Evolutionary conservation across 2,329 filamentous ascomycete species (phyloP), one percentile per base, ranked within the genome.

Genomic region (Clonostachys rhizophaga): DNA sequence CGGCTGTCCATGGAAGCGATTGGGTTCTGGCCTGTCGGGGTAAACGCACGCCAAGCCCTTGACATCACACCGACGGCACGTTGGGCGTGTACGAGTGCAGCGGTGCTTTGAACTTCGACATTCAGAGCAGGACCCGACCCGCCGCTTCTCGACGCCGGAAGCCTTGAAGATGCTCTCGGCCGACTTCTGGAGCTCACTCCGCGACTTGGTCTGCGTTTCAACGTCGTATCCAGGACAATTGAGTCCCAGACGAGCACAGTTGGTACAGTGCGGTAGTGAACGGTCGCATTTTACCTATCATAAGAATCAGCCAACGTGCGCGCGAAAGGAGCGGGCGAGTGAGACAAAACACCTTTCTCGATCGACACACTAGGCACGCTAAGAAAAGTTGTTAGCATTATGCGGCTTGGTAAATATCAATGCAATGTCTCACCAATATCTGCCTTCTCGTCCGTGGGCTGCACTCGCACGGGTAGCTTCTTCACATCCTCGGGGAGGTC

Each of bases 161-260:
- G 52, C 55, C 17, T 49, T 50, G 48, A 60, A 62, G 45, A 62
- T 60, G 48, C 55, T 52, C 24, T 59, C 52, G 37, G 57, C 53
- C 5, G 54, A 54, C 41, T 55, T 52, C 35, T 54, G 50, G 13
- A 58, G 49, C 44, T 57, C 53, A 9, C 50, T 52, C 34, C 54
- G 48, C 8, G 57, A 54, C 24, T 54, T 54, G 36, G 50, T 49
- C 34, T 50, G 49, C 39, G 44, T 51, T 24, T 52, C 47, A 7
- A 44, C 47, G 35, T 54, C 49, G 43, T 58, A 62, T 35, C 55
- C 48, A 5, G 57, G 59, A 43, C 59, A 61, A 18, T 48, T 49
- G 14, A 60, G 52, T 18, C 57, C 57, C 6, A 61, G 50, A 9
- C 55, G 57, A 18, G 46, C 20, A 42, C 57, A 56, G 34, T 54